Evolutionary conservation across 495 filamentous ascomycete genomes (phyloP), one percentile per base, ranked within the genome.

Genomic region (Aspergillus ostianus): DNA sequence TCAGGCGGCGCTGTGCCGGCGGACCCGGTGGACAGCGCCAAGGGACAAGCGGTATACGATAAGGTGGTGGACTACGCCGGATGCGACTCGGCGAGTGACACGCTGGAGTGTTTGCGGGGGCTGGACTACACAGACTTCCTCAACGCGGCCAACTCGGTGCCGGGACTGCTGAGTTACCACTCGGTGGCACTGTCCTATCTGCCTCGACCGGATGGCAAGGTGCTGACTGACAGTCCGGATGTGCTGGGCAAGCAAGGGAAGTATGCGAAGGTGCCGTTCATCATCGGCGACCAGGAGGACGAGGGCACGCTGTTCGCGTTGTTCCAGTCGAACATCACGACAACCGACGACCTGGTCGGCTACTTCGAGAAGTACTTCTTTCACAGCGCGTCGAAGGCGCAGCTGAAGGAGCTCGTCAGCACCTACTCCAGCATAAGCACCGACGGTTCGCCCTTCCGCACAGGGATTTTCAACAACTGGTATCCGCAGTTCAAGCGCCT

Each of bases 401-500:
- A 82, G 49, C 64, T 89, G n/a, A 58, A 72, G 19, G 73, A 64
- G 20, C 73, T 89, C 6, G 83, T 91, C 10, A 73, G 67, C 26
- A 79, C 77, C 0, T 91, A 91, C 67, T 72, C 77, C 12, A 56
- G 77, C n/a, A 74, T 68, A 41, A 58, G 78, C 17, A 66, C 72
- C 13, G 73, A 78, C 41, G 87, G 87, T 27, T 85, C 82, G 0
- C 89, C 89, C 6, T 91, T 89, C 75, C 74, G 83, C 50, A 90
- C 86, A 0, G 80, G 86, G 15, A 57, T 77, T 9, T 45, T 82
- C 4, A 87, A 91, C 70, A 84, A 85, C 61, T 73, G 82, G 66
- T 91, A 90, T 62, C 87, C 89, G 0, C 80, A 88, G 64, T 91
- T 84, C 78, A 93, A 92, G 69, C 86, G 88, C 3, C 75, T 91